Evolutionary conservation across 1,139 yeast species (phyloP).

Genomic region (Hyphopichia khmerensis): DNA sequence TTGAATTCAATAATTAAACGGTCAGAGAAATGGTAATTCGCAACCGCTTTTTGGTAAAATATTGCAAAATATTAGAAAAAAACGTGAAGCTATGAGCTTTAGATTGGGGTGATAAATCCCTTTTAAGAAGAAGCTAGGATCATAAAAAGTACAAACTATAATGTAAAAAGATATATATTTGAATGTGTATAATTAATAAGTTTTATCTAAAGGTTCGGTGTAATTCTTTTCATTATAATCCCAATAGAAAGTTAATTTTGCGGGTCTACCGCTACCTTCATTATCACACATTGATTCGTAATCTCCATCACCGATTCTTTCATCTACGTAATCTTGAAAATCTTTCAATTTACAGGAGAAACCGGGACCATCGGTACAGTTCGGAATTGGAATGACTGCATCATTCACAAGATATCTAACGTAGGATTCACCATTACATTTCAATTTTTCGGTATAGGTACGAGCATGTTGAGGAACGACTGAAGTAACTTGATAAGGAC

Average conservation of each 20-base stretch:
- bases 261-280: constrained; percentile 24
- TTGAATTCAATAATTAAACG: too few relatives aligned
- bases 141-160: too few relatives aligned
- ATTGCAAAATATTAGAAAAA: too few relatives aligned
- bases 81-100: too few relatives aligned
- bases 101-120: too few relatives aligned
- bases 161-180: too few relatives aligned
- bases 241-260: constrained; percentile 25
- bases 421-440: constrained; percentile 20
- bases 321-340: constrained; percentile 18
- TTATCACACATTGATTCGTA: constrained; percentile 21
- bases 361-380: constrained; percentile 31
- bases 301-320: constrained; percentile 17
- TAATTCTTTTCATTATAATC: constrained; percentile 26
- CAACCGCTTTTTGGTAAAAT: too few relatives aligned
- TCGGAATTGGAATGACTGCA: constrained; percentile 26
- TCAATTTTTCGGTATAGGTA: constrained; percentile 24
- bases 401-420: constrained; percentile 28
- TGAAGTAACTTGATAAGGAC: constrained; percentile 23
- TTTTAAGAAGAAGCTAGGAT: too few relatives aligned
- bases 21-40: too few relatives aligned
- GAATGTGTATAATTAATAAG: too few relatives aligned
- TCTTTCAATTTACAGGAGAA: constrained; percentile 28
- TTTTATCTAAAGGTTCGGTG: constrained; percentile 18
- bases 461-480: constrained; percentile 30